Evolutionary conservation across 768 basidiomycete species (phyloP).

Genomic region (Filobasidium floriforme): DNA sequence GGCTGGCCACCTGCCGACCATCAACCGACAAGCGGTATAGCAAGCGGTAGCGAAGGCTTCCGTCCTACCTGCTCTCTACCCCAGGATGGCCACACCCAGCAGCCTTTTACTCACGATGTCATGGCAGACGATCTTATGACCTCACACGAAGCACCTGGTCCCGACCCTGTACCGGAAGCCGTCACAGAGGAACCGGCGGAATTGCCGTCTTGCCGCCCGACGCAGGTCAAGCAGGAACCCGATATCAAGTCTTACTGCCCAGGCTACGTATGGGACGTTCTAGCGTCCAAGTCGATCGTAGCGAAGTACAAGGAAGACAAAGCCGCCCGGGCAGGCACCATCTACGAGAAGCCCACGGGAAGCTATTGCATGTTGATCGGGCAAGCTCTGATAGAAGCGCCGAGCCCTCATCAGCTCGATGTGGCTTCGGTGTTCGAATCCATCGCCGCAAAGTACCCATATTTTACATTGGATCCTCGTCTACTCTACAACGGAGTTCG

Average conservation of each 20-base stretch:
- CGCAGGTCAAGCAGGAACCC: too few species aligned
- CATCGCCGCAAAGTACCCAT: conserved; percentile 20
- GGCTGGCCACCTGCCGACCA: too few species aligned
- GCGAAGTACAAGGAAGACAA: not conserved
- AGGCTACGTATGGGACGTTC: not conserved
- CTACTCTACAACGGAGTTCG: conserved; percentile 45
- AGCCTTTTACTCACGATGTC: too few species aligned
- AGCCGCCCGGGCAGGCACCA: not conserved
- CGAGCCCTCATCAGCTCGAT: conserved; percentile 33
- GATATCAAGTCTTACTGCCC: not conserved
- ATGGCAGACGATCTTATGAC: too few species aligned
- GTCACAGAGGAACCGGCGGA: too few species aligned
- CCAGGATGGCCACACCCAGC: too few species aligned
- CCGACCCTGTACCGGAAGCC: too few species aligned
- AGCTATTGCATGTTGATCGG: conserved; percentile 42
- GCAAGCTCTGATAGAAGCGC: conserved; percentile 35
- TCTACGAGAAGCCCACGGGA: not conserved
- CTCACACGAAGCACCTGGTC: too few species aligned
- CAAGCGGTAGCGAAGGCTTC: too few species aligned
- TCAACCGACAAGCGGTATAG: too few species aligned
- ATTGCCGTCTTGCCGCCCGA: too few species aligned
- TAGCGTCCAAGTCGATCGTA: not conserved
- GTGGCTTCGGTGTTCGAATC: conserved; percentile 36
- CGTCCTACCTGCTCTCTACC: too few species aligned
- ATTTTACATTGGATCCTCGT: conserved; percentile 32